Evolutionary conservation across 805 yeast genomes (phyloP), one percentile per base, ranked within the genome.

Genomic region (Lipomyces kockii): DNA sequence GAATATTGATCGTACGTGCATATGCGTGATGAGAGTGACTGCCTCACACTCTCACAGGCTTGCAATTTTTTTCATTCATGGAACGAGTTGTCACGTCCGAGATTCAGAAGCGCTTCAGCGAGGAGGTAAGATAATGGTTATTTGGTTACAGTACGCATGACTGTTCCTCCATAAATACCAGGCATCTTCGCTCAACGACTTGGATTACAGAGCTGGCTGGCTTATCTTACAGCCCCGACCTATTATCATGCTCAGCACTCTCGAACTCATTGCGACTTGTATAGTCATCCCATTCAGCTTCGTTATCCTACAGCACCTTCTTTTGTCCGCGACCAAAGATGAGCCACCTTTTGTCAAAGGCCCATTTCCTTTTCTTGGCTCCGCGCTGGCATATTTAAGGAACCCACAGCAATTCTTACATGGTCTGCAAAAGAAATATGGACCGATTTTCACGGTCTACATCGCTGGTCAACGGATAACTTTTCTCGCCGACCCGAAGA

Each of bases 301-400:
- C n/a, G 2, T 17, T 5, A 1, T 39, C 17, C n/a, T 39, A 17
- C 46, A 12, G 20, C 46, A 39, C 46, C 2, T 39, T 17, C 7
- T 39, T 17, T 12, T 39, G 46, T 39, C 20, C 14, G 46, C 46
- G 46, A 17, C 17, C 7, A 4, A 12, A 7, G 46, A 39, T 39
- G 46, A 39, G 46, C 46, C 69, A 14, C 67, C 64, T 1, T 39
- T 66, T 6, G 57, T 62, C 17, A 63, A 62, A 32, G 71, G 70
- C n/a, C 14, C 27, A 22, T 22, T 66, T 12, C 70, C 69, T 2
- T 6, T 63, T 17, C 49, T 65, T 27, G 70, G 70, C 4, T 54
- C 46, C 46, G 67, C 55, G n/a, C 52, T 63, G 12, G 60, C 67
- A 25, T 58, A 63, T 22, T 35, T 29, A 2, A 17, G n/a, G 1